Evolutionary conservation across 768 basidiomycete genomes (phyloP).

Genomic region (Pulveroboletus frians): DNA sequence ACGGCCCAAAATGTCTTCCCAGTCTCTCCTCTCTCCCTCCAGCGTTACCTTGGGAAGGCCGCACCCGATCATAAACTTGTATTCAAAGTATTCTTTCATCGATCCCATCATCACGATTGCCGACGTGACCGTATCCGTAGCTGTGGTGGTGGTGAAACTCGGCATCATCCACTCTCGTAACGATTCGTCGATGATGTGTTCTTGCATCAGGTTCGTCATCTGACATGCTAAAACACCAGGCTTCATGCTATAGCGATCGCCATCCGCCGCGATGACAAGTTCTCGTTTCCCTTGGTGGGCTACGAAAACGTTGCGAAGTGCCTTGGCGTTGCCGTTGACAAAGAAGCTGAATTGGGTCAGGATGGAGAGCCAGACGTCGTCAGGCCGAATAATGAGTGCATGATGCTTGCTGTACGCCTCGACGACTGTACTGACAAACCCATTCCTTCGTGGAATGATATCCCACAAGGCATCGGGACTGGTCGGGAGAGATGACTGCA

Average conservation of each 20-base stretch:
- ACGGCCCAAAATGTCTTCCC: conserved; percentile 28
- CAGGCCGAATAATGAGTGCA: conserved; percentile 37
- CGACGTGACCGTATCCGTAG: background rate
- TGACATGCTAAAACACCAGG: conserved; percentile 21
- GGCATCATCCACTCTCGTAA: background rate
- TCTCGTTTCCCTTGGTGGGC: conserved; percentile 16
- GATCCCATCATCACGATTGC: background rate
- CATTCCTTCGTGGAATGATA: conserved; percentile 20
- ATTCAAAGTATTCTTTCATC: conserved; percentile 15
- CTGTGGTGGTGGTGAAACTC: background rate
- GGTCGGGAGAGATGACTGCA: background rate
- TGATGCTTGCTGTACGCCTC: conserved; percentile 26
- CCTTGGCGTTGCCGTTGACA: conserved; percentile 31
- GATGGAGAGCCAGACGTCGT: conserved; percentile 38
- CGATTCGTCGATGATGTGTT: background rate
- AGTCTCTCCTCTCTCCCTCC: conserved; percentile 26
- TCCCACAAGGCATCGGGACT: background rate
- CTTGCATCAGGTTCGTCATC: background rate
- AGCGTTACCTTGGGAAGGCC: background rate
- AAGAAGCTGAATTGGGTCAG: conserved; percentile 32
- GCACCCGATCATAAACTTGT: accelerated
- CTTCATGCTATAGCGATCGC: conserved; percentile 19
- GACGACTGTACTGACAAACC: conserved; percentile 27
- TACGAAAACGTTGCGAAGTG: conserved; percentile 21
- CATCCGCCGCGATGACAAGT: conserved; percentile 13